Percentiles rank a stretch among this genome's conserved stretches.
phyloP scores from a whole-genome alignment of 441 rosid species.

The Theobroma grandiflorum region DNA sequence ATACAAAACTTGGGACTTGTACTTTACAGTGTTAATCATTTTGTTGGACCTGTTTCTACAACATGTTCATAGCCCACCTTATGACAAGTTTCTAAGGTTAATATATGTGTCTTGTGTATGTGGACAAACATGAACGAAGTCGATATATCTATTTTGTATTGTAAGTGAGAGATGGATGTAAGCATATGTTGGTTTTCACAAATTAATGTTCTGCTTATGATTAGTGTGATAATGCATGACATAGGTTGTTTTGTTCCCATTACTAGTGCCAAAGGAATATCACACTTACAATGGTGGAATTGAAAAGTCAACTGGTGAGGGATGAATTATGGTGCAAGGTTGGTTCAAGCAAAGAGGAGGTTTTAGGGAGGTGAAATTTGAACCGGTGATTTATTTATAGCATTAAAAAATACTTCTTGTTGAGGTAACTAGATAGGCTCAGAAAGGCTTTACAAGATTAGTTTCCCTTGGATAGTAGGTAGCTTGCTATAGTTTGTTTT shows the following conservation, averaged over 20 bases:
- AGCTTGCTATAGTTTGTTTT: background rate
- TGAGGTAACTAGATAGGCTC: background rate
- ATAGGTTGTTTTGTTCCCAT: background rate
- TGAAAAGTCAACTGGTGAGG: background rate
- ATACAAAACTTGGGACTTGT: background rate
- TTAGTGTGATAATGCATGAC: background rate
- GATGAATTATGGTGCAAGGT: background rate
- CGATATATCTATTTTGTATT: background rate
- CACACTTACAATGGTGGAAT: background rate
- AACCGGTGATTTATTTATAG: background rate
- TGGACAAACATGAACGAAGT: background rate
- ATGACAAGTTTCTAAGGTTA: background rate
- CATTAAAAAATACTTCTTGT: background rate
- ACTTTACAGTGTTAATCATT: too few relatives aligned
- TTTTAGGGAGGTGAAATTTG: background rate
- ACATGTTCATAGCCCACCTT: too few relatives aligned
- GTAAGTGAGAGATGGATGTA: background rate
- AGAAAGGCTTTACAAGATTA: background rate
- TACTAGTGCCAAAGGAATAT: background rate
- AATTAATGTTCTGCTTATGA: background rate
- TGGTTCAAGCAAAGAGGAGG: background rate
- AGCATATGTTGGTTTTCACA: background rate
- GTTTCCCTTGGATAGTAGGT: background rate
- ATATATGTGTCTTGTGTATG: background rate
- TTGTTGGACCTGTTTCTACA: too few relatives aligned